Percentiles rank a stretch among this genome's conserved stretches.
Conservation (phyloP, 108 stramenopile genomes). For the Epithemia pelagica region DNA sequence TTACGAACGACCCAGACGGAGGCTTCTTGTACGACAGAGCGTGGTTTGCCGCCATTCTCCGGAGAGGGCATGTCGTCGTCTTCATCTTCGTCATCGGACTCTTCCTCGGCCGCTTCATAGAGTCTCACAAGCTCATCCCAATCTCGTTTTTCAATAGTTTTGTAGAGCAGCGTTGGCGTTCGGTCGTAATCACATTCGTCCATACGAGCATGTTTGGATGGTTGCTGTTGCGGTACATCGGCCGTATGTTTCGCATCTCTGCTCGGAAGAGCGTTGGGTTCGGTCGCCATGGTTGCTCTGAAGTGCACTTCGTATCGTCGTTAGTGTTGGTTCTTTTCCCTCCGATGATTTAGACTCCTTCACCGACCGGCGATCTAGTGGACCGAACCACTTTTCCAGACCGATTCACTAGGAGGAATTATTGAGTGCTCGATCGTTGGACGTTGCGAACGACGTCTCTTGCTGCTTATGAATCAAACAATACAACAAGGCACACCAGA, state of each 20-base stretch:
- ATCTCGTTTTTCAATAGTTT: neutral
- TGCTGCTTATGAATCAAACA: no score
- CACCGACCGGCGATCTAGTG: no score
- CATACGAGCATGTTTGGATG: neutral
- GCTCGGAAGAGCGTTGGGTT: neutral
- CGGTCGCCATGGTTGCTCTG: neutral
- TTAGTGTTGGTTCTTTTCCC: no score
- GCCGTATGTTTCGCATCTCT: neutral
- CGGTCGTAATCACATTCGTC: neutral
- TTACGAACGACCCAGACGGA: conserved; percentile 65
- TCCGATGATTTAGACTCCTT: no score
- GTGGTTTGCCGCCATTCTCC: neutral
- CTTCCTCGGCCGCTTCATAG: neutral
- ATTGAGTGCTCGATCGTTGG: no score
- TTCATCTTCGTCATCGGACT: neutral
- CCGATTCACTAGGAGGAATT: no score
- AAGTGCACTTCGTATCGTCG: no score
- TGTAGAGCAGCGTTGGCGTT: neutral
- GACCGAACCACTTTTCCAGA: no score
- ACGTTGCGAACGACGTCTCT: no score
- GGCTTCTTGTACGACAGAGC: conserved; percentile 29
- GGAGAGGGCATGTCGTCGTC: no score
- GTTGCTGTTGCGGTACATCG: neutral
- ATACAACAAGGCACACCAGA: no score
- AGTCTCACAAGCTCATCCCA: neutral